These are phyloP conservation scores for Zygosaccharomyces lentus DNA, from an alignment of 805 yeast genomes.

Conservation along the genomic window DNA sequence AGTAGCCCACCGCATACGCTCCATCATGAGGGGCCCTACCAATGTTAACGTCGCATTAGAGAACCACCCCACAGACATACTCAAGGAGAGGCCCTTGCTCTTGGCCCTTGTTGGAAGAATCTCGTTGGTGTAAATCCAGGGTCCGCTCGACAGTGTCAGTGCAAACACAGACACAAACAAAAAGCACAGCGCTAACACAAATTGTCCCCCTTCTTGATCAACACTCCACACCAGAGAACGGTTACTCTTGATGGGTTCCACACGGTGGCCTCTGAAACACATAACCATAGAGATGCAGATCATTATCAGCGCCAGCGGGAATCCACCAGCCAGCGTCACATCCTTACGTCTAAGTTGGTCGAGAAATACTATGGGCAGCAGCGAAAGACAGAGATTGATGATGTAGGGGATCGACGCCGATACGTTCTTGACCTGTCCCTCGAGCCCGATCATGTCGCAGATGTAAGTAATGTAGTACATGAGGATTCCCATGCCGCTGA, in stretches of 20 bases:
- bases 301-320: slow-evolving; percentile 37
- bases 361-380: slow-evolving; percentile 42
- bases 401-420: slow-evolving; percentile 41
- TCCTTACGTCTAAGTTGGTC: slow-evolving; percentile 47
- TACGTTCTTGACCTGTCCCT: slow-evolving; percentile 32
- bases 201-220: slow-evolving; percentile 39
- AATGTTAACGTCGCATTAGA: slow-evolving; percentile 38
- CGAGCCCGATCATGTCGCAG: slow-evolving; percentile 46
- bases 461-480: slow-evolving; percentile 44
- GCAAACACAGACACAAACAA: slow-evolving; percentile 45
- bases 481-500: slow-evolving; percentile 43
- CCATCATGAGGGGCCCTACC: slow-evolving; percentile 39
- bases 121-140: slow-evolving; percentile 50
- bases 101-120: slow-evolving; percentile 44
- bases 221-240: slow-evolving; percentile 37
- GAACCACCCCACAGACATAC: slow-evolving; percentile 46
- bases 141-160: slow-evolving; percentile 43
- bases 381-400: slow-evolving; percentile 39
- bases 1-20: slow-evolving; percentile 38
- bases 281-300: slow-evolving; percentile 36
- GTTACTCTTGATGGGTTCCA: slow-evolving; percentile 34
- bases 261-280: slow-evolving; percentile 35
- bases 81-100: slow-evolving; percentile 44
- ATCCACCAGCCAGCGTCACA: slow-evolving; percentile 42
- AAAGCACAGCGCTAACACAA: slow-evolving; percentile 42